A percentile compares a stretch with the other conserved stretches of the same genome.
Conservation (phyloP, 768 basidiomycete species). For the Suillus subalutaceus region DNA sequence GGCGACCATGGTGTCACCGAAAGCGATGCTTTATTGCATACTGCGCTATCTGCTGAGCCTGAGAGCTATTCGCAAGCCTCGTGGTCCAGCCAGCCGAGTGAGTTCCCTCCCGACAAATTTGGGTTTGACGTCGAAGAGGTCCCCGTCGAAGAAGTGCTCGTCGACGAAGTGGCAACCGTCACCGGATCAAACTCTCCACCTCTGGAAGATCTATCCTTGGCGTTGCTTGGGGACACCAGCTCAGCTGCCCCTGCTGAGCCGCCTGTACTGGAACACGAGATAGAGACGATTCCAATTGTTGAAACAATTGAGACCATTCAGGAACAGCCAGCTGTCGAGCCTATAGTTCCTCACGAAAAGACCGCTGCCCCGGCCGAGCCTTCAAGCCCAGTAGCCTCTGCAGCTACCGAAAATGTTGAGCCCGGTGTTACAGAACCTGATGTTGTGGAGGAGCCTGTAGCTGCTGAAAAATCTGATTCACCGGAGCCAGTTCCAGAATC, state of each 20-base stretch:
- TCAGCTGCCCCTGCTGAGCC: slow-evolving; percentile 1
- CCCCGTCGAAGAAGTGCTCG: slow-evolving; percentile 18
- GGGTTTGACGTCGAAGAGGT: slow-evolving; percentile 29
- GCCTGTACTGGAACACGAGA: slow-evolving; percentile 7
- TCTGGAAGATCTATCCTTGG: slow-evolving; percentile 28
- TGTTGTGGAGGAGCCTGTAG: slow-evolving; percentile 12
- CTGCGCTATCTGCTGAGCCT: slow-evolving; percentile 18
- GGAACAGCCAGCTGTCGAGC: neutral
- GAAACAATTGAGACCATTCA: slow-evolving; percentile 3
- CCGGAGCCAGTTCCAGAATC: slow-evolving; percentile 5
- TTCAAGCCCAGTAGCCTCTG: neutral
- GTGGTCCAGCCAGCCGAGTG: slow-evolving; percentile 16
- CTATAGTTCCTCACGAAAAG: neutral
- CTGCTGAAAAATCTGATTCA: slow-evolving; percentile 15
- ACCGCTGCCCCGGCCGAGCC: neutral
- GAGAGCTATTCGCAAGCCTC: slow-evolving; percentile 11
- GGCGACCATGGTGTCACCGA: slow-evolving; percentile 13
- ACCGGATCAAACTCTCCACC: slow-evolving; percentile 29
- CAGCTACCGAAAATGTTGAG: neutral
- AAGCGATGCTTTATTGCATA: slow-evolving; percentile 14
- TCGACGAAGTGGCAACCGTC: slow-evolving; percentile 20
- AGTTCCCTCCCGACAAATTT: slow-evolving; percentile 4
- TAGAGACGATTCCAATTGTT: neutral
- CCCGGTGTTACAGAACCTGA: slow-evolving; percentile 3
- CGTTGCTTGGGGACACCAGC: slow-evolving; percentile 27